Evolutionary conservation across 2,329 filamentous ascomycete genomes (phyloP), one percentile per base, ranked within the genome.

Genomic region (Pyrenochaeta sp.): DNA sequence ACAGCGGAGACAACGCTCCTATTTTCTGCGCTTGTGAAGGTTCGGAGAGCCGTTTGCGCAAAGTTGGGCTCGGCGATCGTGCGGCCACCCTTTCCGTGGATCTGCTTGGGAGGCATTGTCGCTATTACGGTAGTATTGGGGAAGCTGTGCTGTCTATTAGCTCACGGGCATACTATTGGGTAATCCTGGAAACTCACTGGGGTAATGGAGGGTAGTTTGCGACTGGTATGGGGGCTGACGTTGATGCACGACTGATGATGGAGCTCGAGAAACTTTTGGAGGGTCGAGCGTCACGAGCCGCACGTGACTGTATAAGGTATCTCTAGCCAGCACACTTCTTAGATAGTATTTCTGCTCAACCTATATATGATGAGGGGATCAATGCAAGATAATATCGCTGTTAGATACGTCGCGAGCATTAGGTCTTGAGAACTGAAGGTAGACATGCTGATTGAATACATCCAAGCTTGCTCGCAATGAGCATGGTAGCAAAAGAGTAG

Each of bases 21-120:
- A 68, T 84, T 84, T 60, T 83, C 81, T 37, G 75, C 66, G 59
- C 72, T 77, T 44, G 78, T 79, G 43, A 83, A 60, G 33, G 71
- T 73, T 51, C 75, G 68, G 56, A 79, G 67, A 42, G 76, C 68
- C 53, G 65, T 73, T 58, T 67, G 67, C 40, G 75, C 76, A 58
- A 78, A 80, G 68, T 72, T 75, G 30, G 72, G 72, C 60, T 77
- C 69, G 42, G 61, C 56, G 52, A 64, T 17, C 23, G 57, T 56
- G 57, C 70, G 71, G 45, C 65, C 63, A 46, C 65, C 63, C 54
- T 66, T 66, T 58, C 59, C 57, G 40, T 57, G 54, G 49, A 68
- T 47, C 50, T 61, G 55, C 55, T 73, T 74, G 45, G 71, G 71
- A 59, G 72, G 54, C 70, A 73, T 73, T 27, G 45, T 59, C 51